Evolutionary conservation across 495 filamentous ascomycete genomes (phyloP), one percentile per base, ranked within the genome.

Genomic region (Stereocaulon alpinum): DNA sequence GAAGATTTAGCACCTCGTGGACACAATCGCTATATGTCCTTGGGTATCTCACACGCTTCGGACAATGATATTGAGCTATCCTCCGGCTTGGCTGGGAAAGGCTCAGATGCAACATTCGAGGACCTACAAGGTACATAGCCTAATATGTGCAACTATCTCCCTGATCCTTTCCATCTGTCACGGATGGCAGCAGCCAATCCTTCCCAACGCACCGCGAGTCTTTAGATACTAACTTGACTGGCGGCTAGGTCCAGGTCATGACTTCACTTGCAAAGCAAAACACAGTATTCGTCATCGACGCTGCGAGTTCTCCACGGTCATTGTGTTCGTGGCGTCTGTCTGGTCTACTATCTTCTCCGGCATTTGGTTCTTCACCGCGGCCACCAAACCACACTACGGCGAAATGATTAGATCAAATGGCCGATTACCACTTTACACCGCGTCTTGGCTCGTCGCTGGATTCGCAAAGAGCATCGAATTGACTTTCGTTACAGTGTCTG

Each of bases 391-490:
- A 0, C 70, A 77, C 52, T 88, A 81, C 64, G 82, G 83, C 45
- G 66, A 69, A 9, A 64, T 37, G 14, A 76, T 89, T 40, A 72
- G 76, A 4, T 15, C 27, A 17, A 72, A 68, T 1, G 75, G 75
- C 6, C 62, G 68, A 0, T 54, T 88, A 22, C 70, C 69, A 0
- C 76, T 80, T 0, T 77, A 78, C 2, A 82, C 77, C 0, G 85
- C 85, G 0, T 80, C 75, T 41, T 60, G 86, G 12, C 67, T 88
- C 0, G 84, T 77, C 54, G 76, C 83, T 0, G 64, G 85, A 12
- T 73, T 86, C 58, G 84, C 85, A 1, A 88, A 87, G 70, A 81
- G 80, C 0, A 85, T 88, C 50, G 86, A 89, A 69, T 65, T 86
- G 62, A 77, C 82, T 0, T 89, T 87, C 66, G 84, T 88, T 17